Percentiles rank a stretch among this genome's conserved stretches.
Conservation (phyloP, 2,329 filamentous ascomycete genomes). For the Aspergillus piperis region DNA sequence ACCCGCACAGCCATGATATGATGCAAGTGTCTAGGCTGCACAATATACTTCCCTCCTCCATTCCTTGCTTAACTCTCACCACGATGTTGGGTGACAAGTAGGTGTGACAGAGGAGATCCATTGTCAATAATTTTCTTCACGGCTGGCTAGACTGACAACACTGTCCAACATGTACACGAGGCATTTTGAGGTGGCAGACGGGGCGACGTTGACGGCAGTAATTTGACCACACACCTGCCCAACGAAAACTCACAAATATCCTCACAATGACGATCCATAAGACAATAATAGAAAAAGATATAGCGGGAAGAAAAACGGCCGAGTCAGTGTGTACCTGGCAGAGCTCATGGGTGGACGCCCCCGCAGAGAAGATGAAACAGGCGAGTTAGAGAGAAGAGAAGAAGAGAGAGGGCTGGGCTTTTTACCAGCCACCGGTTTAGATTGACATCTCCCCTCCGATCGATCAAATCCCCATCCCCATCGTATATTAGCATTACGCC, state of each 20-base stretch:
- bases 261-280: neutral
- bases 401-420: constrained; percentile 14
- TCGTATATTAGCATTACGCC: constrained; percentile 12
- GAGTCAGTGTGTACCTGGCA: constrained; percentile 16
- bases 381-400: neutral
- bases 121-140: neutral
- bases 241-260: neutral
- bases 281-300: neutral
- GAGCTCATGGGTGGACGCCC: constrained; percentile 13
- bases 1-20: neutral
- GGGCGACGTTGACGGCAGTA: neutral
- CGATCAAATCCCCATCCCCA: constrained; percentile 1
- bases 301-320: neutral
- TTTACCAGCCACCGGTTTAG: constrained; percentile 24
- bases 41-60: neutral
- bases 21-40: neutral
- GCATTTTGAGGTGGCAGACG: neutral
- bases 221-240: neutral
- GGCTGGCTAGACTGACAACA: neutral
- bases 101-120: neutral
- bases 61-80: too few relatives aligned
- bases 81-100: neutral
- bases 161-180: neutral
- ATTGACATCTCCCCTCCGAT: neutral
- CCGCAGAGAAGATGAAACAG: constrained; percentile 11